phyloP scores from a whole-genome alignment of 306 rosid genomes.

The barrel medic (Medicago truncatula) region DNA sequence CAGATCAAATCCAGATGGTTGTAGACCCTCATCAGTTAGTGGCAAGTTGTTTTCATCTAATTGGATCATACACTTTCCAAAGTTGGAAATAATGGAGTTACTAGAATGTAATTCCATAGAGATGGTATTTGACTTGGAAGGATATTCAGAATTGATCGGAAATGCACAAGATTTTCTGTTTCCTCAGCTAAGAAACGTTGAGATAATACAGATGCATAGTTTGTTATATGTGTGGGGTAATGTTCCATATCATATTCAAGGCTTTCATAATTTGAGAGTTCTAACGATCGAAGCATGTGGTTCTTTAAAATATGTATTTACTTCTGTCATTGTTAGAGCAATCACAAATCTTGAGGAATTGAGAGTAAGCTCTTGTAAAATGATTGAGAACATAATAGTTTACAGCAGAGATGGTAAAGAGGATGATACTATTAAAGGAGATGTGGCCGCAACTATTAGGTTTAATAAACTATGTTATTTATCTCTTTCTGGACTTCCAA shows the following conservation, averaged over 20 bases:
- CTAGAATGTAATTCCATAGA: neutral
- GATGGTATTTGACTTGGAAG: constrained; percentile 11
- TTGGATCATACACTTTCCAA: constrained; percentile 9
- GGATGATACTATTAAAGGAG: neutral
- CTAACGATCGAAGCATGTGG: neutral
- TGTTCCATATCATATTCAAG: neutral
- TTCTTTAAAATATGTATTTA: constrained; percentile 19
- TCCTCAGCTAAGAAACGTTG: neutral
- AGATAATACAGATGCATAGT: neutral
- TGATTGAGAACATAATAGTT: neutral
- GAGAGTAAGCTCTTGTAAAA: neutral
- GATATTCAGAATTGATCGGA: neutral
- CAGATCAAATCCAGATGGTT: neutral
- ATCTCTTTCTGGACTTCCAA: neutral
- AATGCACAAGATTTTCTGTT: neutral
- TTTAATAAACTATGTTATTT: neutral
- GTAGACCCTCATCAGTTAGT: neutral
- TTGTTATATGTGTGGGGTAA: constrained; percentile 26
- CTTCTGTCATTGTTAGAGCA: neutral
- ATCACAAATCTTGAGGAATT: neutral
- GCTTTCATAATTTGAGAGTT: constrained; percentile 10
- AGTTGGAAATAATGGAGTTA: neutral
- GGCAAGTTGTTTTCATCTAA: constrained; percentile 19
- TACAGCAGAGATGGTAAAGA: neutral
- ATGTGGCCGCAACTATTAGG: neutral